Base-by-base conservation (phyloP, 2,329 filamentous ascomycete species). In the Massarina eburnea region DNA sequence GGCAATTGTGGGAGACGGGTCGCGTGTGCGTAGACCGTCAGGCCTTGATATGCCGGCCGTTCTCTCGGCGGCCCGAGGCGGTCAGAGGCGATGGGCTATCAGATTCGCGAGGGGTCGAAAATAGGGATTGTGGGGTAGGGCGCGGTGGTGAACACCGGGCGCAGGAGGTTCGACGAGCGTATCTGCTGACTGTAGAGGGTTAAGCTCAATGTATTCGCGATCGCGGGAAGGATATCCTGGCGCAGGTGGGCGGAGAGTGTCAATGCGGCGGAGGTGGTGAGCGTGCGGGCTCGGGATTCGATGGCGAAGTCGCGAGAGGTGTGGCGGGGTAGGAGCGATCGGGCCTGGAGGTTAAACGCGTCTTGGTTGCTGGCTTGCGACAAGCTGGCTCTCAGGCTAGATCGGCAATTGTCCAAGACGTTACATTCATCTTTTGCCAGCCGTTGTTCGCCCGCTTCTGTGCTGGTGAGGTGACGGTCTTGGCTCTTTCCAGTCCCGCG, bases 51-150 rank as follows among this genome's bases (percentile, higher is more conserved):
- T 29, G 30, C 46, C 42, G 45, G 51, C 54, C 49, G 51, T 53
- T 52, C 41, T 49, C 44, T 46, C 45, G 48, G 47, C 46, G 45
- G 46, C 48, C 40, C 39, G 27, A 34, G 41, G 51, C 43, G 51
- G 49, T 53, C 45, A n/a, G n/a, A n/a, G n/a, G n/a, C n/a, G 53
- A 48, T 51, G 49, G 45, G 53, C 18, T 38, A 43, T 40, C 45
- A 46, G 46, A 40, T 39, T 33, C 43, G 49, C 55, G 61, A 62
- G 55, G 58, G 56, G 55, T 59, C 39, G 58, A 64, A 62, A 61
- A 55, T 58, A 45, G 55, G 44, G 48, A 51, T 52, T 59, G 61
- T 62, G 62, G 61, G 59, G 47, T 43, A 51, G 20, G 19, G 35
- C 17, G 39, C 38, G 39, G 32, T 30, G 21, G 14, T 21, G 32